Base-by-base conservation (phyloP, 805 yeast species). In the Candida cerambycidarum region DNA sequence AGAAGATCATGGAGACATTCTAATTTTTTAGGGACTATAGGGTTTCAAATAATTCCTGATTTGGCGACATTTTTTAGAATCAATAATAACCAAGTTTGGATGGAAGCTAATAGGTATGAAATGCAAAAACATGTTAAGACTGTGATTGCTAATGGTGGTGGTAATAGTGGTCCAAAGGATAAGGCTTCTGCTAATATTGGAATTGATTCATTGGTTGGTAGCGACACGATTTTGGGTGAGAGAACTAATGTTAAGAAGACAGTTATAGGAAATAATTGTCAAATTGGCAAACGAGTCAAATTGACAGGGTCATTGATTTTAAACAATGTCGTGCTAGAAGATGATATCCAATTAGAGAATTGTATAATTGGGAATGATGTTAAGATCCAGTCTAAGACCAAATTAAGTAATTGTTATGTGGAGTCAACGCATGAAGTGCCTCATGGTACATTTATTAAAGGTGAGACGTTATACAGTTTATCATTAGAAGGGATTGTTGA, bases 1-100 rank as follows among this genome's bases (percentile, higher is more conserved):
- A 79, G 98, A 62, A 79, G 95, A 49, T 83, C 96, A 1, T 93
- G 99, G 99, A 78, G 77, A 54, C 96, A 89, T 58, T 71, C 84
- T 0, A 54, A 57, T 5, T 58, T 63, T 8, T 71, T 72, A 48
- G 87, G 82, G 42, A 76, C 82, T 0, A 76, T 93, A 13, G 85
- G 85, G 3, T 69, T 92, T 53, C 76, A 84, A 48, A 75, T 82
- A 17, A 59, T 90, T 19, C 96, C 97, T 3, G 69, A 75, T 21
- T 78, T 81, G 45, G 79, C 85, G 10, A 69, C 76, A 2, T 90
- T 90, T 56, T 75, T 87, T 46, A 78, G 98, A 52, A 75, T 85
- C 38, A 89, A 89, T 59, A 87, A 83, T 57, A 68, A 88, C 36
- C 76, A 86, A 1, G 86, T 92, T 1, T 89, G 82, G 61, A 78